phyloP scores from a whole-genome alignment of 352 stramenopile species.

The Peronospora belbahrii region DNA sequence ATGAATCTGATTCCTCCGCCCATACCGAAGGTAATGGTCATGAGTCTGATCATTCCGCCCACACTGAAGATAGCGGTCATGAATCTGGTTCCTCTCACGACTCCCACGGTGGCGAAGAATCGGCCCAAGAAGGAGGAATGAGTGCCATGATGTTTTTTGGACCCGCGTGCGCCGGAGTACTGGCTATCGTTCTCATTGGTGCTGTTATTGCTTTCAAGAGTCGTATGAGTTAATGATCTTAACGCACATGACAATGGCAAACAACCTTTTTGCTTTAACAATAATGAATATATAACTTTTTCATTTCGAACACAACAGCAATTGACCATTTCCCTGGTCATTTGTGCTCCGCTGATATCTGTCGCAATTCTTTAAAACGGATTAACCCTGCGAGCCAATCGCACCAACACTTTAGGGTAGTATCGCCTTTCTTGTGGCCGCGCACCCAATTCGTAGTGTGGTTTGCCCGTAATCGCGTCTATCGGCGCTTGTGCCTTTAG shows the following conservation, averaged over 20 bases:
- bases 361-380: slow-evolving; percentile 37
- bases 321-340: neutral
- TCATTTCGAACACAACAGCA: neutral
- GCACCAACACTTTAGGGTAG: slow-evolving; percentile 43
- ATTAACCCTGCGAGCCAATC: slow-evolving; percentile 44
- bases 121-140: slow-evolving; percentile 10
- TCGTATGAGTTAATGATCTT: slow-evolving; percentile 19
- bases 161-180: slow-evolving; percentile 32
- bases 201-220: slow-evolving; percentile 50
- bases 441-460: slow-evolving; percentile 29
- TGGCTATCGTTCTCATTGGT: slow-evolving; percentile 52
- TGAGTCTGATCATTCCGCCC: neutral
- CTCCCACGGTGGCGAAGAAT: slow-evolving; percentile 4
- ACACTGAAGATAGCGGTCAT: neutral
- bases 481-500: slow-evolving; percentile 35
- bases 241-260: neutral
- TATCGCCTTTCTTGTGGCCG: slow-evolving; percentile 32
- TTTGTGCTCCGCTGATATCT: neutral
- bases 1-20: too few species aligned
- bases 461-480: slow-evolving; percentile 24
- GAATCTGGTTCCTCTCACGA: slow-evolving; percentile 4
- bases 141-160: slow-evolving; percentile 31
- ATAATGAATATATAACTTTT: slow-evolving; percentile 25
- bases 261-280: neutral
- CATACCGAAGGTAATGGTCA: too few species aligned